phyloP scores from a whole-genome alignment of 2,329 filamentous ascomycete genomes.

The Xylariaceae sp. region DNA sequence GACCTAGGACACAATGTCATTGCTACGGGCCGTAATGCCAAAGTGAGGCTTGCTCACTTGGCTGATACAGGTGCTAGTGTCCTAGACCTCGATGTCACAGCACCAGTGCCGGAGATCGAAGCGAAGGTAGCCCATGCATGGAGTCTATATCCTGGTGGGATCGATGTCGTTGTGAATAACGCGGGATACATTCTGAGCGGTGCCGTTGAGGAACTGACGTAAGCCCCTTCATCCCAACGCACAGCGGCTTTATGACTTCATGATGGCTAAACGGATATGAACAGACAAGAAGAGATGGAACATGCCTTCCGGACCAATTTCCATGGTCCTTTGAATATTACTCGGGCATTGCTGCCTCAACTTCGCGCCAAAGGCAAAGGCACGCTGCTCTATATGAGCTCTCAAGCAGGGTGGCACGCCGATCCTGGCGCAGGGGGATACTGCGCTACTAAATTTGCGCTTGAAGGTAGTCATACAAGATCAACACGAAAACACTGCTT shows the following conservation, averaged over 20 bases:
- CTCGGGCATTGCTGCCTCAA: constrained; percentile 43
- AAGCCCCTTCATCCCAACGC: background rate
- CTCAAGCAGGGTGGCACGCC: constrained; percentile 44
- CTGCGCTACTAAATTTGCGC: constrained; percentile 35
- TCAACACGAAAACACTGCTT: background rate
- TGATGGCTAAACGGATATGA: too few relatives aligned
- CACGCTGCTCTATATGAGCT: constrained; percentile 46
- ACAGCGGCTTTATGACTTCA: too few relatives aligned
- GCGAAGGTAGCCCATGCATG: constrained; percentile 34
- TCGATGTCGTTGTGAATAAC: constrained; percentile 50
- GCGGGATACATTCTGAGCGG: constrained; percentile 45
- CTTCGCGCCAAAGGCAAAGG: constrained; percentile 41
- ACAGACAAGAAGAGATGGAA: constrained; percentile 40
- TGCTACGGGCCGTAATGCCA: constrained; percentile 49
- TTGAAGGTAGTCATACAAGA: constrained; percentile 31
- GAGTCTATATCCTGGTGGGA: constrained; percentile 34
- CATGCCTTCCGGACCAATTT: constrained; percentile 46
- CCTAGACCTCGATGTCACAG: constrained; percentile 41
- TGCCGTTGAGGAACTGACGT: constrained; percentile 41
- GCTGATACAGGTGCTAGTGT: constrained; percentile 41
- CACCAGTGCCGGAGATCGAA: constrained; percentile 31
- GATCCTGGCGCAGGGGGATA: constrained; percentile 40
- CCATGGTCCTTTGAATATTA: constrained; percentile 47
- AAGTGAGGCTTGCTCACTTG: constrained; percentile 44
- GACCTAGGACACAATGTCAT: constrained; percentile 48